Conservation (phyloP, 768 basidiomycete genomes). For the Tricholoma furcatifolium region DNA sequence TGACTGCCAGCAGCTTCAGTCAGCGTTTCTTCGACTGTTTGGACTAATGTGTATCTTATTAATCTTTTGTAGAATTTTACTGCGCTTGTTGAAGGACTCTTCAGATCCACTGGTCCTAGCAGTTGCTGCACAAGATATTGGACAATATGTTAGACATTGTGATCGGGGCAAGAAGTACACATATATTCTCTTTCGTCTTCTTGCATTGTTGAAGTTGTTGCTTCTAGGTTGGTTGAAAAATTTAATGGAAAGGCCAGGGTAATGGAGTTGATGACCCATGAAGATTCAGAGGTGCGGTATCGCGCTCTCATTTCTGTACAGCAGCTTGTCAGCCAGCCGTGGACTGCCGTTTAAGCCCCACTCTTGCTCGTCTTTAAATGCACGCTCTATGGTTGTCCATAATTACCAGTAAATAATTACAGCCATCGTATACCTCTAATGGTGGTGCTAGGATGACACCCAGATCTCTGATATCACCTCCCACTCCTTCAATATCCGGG, state of each 20-base stretch:
- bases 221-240: slow-evolving; percentile 67
- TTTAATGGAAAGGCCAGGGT: slow-evolving; percentile 83
- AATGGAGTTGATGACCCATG: slow-evolving; percentile 92
- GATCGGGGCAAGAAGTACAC: slow-evolving; percentile 88
- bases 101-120: slow-evolving; percentile 79
- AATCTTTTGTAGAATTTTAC: slow-evolving; percentile 56
- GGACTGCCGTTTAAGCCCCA: slow-evolving; percentile 49
- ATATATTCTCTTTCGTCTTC: not conserved
- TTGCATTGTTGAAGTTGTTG: slow-evolving; percentile 3
- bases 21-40: slow-evolving; percentile 12
- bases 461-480: slow-evolving; percentile 71
- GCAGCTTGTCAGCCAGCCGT: slow-evolving; percentile 87
- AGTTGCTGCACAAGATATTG: slow-evolving; percentile 91
- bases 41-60: not conserved
- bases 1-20: slow-evolving; percentile 86
- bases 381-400: slow-evolving; percentile 2
- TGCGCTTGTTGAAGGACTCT: slow-evolving; percentile 68
- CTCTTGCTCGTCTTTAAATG: not conserved
- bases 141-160: slow-evolving; percentile 90
- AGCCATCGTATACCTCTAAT: not conserved
- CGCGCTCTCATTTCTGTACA: slow-evolving; percentile 89
- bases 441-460: slow-evolving; percentile 37
- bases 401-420: slow-evolving; percentile 4
- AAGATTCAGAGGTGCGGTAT: slow-evolving; percentile 88
- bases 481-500: slow-evolving; percentile 65